These are phyloP conservation scores for Discostella stelligera DNA, from an alignment of 352 stramenopile species.

Conservation along the genomic window DNA sequence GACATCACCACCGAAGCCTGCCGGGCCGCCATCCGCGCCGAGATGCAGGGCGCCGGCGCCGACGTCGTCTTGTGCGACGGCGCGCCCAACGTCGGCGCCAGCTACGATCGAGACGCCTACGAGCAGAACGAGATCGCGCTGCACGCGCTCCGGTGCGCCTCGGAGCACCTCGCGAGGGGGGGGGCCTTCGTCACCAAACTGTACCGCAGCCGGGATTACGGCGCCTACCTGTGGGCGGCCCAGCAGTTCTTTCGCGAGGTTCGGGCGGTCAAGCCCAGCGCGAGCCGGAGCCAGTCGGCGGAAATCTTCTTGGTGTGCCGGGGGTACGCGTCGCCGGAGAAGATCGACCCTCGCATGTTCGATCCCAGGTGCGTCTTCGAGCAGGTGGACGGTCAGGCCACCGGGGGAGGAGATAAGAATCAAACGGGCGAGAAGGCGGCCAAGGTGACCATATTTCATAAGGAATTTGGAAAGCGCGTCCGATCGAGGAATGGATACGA, in stretches of 20 bases:
- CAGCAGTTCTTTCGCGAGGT: conserved; percentile 99
- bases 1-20: conserved; percentile 85
- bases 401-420: conserved; percentile 54
- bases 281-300: conserved; percentile 96
- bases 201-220: conserved; percentile 98
- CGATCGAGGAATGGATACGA: conserved; percentile 95
- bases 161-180: conserved; percentile 92
- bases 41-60: conserved; percentile 79
- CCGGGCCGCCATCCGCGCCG: conserved; percentile 72
- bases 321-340: conserved; percentile 92
- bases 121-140: conserved; percentile 98
- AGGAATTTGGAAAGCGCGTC: conserved; percentile 94
- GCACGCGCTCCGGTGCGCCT: conserved; percentile 94
- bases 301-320: conserved; percentile 99
- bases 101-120: conserved; percentile 98
- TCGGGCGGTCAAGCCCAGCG: conserved; percentile 96
- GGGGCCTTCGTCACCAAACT: conserved; percentile 95
- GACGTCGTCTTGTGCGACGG: conserved; percentile 99
- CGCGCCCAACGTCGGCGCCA: conserved; percentile 96
- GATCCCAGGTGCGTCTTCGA: conserved; percentile 98
- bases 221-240: conserved; percentile 96
- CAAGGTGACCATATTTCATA: conserved; percentile 95
- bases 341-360: conserved; percentile 96
- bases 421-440: conserved; percentile 43
- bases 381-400: conserved; percentile 86